phyloP scores from a whole-genome alignment of 495 filamentous ascomycete species.

The Beverwykella pulmonaria region DNA sequence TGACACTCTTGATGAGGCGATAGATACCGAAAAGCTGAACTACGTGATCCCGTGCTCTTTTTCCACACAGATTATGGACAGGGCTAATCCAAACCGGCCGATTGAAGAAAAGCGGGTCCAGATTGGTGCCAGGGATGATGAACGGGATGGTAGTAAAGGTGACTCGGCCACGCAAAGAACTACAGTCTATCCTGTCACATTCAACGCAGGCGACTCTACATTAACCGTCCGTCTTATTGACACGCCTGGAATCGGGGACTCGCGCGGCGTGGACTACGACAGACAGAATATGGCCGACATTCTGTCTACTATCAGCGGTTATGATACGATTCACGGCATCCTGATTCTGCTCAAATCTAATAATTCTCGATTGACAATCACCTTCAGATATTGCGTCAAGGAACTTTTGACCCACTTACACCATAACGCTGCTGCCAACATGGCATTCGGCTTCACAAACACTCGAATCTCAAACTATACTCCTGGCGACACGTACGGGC shows the following conservation, averaged over 20 bases:
- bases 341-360: conserved; percentile 49
- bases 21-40: conserved; percentile 33
- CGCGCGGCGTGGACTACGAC: conserved; percentile 45
- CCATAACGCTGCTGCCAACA: conserved; percentile 42
- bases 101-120: conserved; percentile 21
- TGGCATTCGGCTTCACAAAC: conserved; percentile 54
- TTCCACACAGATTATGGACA: conserved; percentile 41
- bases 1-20: conserved; percentile 45
- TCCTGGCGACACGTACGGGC: conserved; percentile 49
- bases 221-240: conserved; percentile 54
- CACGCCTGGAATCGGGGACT: conserved; percentile 54
- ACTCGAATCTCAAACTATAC: conserved; percentile 49
- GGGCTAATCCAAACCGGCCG: conserved; percentile 31
- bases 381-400: conserved; percentile 50
- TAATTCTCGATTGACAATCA: conserved; percentile 46
- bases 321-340: conserved; percentile 48
- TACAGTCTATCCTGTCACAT: conserved; percentile 41
- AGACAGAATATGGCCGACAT: conserved; percentile 52
- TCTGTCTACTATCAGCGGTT: conserved; percentile 40
- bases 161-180: conserved; percentile 50
- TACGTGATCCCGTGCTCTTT: conserved; percentile 51
- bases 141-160: conserved; percentile 45
- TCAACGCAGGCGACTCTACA: conserved; percentile 33
- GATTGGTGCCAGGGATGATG: conserved; percentile 40
- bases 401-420: conserved; percentile 51